phyloP scores from a whole-genome alignment of 352 stramenopile species.

The Globisporangium lucens region DNA sequence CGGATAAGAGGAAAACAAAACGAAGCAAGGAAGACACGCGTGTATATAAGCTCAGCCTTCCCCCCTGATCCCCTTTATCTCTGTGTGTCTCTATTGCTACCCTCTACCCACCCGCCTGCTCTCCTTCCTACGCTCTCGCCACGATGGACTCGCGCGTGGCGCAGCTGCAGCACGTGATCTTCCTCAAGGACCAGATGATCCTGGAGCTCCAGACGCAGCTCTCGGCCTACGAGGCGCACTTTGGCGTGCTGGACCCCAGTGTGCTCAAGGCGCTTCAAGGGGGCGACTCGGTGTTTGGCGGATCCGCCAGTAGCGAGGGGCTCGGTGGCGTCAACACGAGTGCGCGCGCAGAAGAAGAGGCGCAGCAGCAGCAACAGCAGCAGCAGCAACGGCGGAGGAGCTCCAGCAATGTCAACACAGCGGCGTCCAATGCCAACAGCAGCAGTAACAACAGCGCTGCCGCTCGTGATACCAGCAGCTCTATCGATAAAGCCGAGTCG shows the following conservation, averaged over 20 bases:
- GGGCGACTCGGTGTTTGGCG: constrained; percentile 13
- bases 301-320: not conserved
- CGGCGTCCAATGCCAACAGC: not conserved
- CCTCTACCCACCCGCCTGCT: not conserved
- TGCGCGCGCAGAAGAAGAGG: constrained; percentile 13
- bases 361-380: constrained; percentile 14
- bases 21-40: not conserved
- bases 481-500: not conserved
- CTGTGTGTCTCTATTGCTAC: not conserved
- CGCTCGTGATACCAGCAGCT: not conserved
- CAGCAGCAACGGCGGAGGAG: not conserved
- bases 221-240: constrained; percentile 51
- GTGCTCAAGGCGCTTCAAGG: constrained; percentile 28
- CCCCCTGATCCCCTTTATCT: not conserved
- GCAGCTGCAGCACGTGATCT: constrained; percentile 78
- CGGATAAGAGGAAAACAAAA: not conserved
- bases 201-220: constrained; percentile 69
- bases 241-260: constrained; percentile 41
- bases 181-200: constrained; percentile 86
- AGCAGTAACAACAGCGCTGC: not conserved
- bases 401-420: not conserved
- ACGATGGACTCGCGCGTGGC: constrained; percentile 49
- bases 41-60: not conserved
- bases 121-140: not conserved
- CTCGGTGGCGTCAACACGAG: constrained; percentile 21